Conservation (phyloP, 2,329 filamentous ascomycete species). For the Fusarium sp. region DNA sequence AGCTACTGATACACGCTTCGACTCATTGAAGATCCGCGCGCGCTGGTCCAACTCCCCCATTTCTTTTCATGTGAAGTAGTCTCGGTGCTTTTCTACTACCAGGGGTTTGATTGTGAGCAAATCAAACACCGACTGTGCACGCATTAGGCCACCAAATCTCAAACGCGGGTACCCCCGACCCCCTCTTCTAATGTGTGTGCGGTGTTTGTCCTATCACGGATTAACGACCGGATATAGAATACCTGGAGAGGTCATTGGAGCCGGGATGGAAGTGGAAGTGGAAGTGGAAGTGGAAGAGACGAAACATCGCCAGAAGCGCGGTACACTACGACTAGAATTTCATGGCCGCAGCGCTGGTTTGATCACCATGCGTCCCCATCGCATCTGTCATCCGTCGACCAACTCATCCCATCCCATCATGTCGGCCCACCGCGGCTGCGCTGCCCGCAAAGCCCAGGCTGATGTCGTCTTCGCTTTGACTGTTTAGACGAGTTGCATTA, state of each 20-base stretch:
- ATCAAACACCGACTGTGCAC: conserved; percentile 14
- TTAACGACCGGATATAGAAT: conserved; percentile 40
- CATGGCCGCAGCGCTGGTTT: conserved; percentile 26
- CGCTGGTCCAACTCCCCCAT: conserved; percentile 39
- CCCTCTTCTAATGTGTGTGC: conserved; percentile 8
- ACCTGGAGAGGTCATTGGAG: conserved; percentile 25
- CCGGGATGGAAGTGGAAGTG: conserved; percentile 21
- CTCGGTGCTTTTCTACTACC: conserved; percentile 29
- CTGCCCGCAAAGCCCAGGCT: conserved; percentile 29
- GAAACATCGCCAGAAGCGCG: conserved; percentile 43
- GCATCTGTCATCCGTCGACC: conserved; percentile 5
- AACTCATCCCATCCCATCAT: conserved; percentile 12
- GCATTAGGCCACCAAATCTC: conserved; percentile 39
- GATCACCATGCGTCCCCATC: conserved; percentile 14
- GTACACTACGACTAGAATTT: conserved; percentile 39
- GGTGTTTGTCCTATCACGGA: conserved; percentile 22
- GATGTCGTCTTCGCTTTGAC: conserved; percentile 5
- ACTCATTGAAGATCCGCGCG: conserved; percentile 45
- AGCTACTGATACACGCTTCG: conserved; percentile 44
- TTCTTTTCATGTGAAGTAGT: conserved; percentile 46
- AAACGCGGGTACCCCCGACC: conserved; percentile 28
- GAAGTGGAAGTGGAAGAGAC: conserved; percentile 21
- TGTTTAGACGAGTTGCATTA: conserved; percentile 21
- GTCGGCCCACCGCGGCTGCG: conserved; percentile 22
- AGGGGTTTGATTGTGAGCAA: conserved; percentile 29